phyloP scores from a whole-genome alignment of 2,329 filamentous ascomycete genomes.

The Neonectria hederae region DNA sequence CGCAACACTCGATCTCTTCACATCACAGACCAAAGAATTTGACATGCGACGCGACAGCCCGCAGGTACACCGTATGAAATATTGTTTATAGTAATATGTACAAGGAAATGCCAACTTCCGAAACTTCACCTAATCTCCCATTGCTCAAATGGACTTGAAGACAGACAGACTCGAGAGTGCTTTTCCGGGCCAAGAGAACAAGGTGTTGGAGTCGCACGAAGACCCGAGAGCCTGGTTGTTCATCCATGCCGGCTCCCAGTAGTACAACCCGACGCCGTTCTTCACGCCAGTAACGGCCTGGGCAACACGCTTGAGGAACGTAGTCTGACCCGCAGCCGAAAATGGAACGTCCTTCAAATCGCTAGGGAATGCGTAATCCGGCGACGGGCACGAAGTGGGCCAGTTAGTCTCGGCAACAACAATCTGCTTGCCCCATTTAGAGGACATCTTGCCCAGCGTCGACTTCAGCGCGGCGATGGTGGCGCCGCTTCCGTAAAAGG shows the following conservation, averaged over 20 bases:
- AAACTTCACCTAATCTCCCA: not conserved
- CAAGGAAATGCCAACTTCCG: not conserved
- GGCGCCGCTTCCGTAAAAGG: constrained; percentile 71
- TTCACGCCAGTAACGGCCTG: constrained; percentile 61
- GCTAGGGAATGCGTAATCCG: constrained; percentile 66
- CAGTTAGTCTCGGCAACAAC: constrained; percentile 78
- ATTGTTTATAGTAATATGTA: not conserved
- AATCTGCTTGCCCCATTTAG: constrained; percentile 70
- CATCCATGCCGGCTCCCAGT: constrained; percentile 80
- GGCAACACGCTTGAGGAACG: constrained; percentile 69
- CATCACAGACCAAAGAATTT: no score
- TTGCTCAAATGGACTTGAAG: constrained; percentile 58
- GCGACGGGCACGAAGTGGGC: constrained; percentile 70
- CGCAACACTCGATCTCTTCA: no score
- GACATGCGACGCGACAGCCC: not conserved
- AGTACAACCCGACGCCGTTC: constrained; percentile 70
- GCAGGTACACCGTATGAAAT: not conserved
- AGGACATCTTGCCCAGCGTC: constrained; percentile 67
- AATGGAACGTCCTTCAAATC: constrained; percentile 70
- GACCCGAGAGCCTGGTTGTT: constrained; percentile 72
- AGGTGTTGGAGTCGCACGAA: constrained; percentile 70
- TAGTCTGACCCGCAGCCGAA: constrained; percentile 68
- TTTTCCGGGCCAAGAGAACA: constrained; percentile 65
- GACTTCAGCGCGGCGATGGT: constrained; percentile 66
- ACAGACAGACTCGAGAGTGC: constrained; percentile 66